These are phyloP conservation scores for Chlamydomonas sp. DNA, from an alignment of 139 green algal genomes.

Conservation along the genomic window DNA sequence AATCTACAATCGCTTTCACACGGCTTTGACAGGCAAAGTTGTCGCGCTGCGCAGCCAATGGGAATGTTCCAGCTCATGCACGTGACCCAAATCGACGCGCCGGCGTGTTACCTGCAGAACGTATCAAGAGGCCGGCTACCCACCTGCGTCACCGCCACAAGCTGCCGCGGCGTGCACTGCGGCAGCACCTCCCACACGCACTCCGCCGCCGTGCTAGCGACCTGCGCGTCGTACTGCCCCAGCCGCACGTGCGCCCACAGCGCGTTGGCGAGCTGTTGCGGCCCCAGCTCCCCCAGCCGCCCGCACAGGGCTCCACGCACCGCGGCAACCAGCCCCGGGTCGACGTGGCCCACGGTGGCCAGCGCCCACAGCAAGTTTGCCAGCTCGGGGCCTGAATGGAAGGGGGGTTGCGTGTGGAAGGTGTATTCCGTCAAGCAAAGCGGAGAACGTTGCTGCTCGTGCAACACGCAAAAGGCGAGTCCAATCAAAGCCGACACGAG, in stretches of 20 bases:
- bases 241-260: slow-evolving; percentile 9
- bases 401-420: too few relatives aligned
- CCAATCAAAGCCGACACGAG: too few relatives aligned
- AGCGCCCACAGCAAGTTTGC: slow-evolving; percentile 31
- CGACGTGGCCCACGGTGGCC: slow-evolving; percentile 12
- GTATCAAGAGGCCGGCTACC: background rate
- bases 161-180: background rate
- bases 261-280: background rate
- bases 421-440: too few relatives aligned
- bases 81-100: too few relatives aligned
- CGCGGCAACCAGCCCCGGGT: background rate
- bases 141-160: slow-evolving; percentile 22
- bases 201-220: background rate
- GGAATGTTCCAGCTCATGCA: too few relatives aligned
- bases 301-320: background rate
- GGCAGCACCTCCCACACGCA: slow-evolving; percentile 25
- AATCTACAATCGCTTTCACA: too few relatives aligned
- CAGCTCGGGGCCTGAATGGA: slow-evolving; percentile 5
- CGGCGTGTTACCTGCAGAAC: background rate
- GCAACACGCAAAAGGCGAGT: too few relatives aligned
- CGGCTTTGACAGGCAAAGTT: too few relatives aligned
- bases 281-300: slow-evolving; percentile 2
- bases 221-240: slow-evolving; percentile 6
- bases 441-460: too few relatives aligned
- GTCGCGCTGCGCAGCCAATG: too few relatives aligned